Evolutionary conservation across 306 rosid species (phyloP).

Genomic region (Bauhinia variegata): DNA sequence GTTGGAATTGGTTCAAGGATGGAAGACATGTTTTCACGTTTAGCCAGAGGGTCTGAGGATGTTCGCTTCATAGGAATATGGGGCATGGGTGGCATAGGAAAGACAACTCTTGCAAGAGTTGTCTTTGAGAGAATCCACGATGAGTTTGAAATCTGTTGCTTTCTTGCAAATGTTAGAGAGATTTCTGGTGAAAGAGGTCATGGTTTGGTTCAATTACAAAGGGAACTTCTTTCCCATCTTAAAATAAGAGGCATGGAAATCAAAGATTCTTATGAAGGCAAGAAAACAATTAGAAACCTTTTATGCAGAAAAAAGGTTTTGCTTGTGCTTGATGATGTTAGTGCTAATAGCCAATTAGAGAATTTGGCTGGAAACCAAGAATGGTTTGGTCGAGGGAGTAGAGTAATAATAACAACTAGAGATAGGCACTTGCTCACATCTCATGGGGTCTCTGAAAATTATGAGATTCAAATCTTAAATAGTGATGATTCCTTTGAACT

Average conservation of each 20-base stretch:
- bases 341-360: neutral
- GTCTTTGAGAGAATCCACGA: neutral
- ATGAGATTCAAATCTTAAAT: neutral
- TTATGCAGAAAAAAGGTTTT: neutral
- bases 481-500: neutral
- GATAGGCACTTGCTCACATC: neutral
- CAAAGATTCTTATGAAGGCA: accelerated
- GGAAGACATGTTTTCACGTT: neutral
- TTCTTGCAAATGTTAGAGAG: neutral
- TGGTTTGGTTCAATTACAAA: neutral
- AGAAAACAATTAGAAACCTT: neutral
- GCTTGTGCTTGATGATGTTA: neutral
- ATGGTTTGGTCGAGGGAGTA: neutral
- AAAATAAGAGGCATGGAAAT: accelerated
- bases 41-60: neutral
- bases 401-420: neutral
- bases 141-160: neutral
- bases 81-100: neutral
- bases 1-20: neutral
- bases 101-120: neutral
- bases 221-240: neutral
- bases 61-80: neutral
- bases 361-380: neutral
- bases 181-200: too few relatives aligned
- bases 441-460: neutral